phyloP scores from a whole-genome alignment of 1,139 yeast species.

The Tardiomyces blankii region DNA sequence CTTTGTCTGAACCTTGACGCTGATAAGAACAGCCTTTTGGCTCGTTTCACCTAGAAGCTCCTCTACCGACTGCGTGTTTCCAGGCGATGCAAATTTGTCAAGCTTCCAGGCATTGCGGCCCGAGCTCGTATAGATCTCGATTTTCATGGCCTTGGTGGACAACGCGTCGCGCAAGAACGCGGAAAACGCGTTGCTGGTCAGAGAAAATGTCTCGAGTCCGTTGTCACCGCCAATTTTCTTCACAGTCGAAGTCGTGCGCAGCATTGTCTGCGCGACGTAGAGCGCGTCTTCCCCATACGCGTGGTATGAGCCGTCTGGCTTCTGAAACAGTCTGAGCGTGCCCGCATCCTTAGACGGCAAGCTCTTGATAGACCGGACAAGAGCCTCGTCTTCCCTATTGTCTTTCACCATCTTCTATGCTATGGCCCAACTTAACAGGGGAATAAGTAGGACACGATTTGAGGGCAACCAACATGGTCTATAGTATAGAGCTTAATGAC shows the following conservation, averaged over 20 bases:
- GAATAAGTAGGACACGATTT: no score
- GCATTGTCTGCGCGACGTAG: conserved; percentile 70
- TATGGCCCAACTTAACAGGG: conserved; percentile 3
- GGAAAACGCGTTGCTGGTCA: conserved; percentile 13
- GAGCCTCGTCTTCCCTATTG: not conserved
- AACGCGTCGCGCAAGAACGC: conserved; percentile 71
- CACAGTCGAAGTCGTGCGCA: conserved; percentile 70
- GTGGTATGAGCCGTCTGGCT: conserved; percentile 59
- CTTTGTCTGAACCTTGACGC: conserved; percentile 43
- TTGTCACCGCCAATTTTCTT: conserved; percentile 37
- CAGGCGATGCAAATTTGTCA: conserved; percentile 69
- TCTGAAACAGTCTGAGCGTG: conserved; percentile 60
- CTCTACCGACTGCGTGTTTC: conserved; percentile 75
- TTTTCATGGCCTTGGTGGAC: conserved; percentile 51
- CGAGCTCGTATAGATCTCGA: conserved; percentile 56
- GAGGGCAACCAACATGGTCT: no score
- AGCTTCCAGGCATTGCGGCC: conserved; percentile 41
- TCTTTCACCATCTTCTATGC: conserved; percentile 3
- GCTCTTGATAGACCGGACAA: conserved; percentile 26
- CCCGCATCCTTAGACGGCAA: conserved; percentile 25
- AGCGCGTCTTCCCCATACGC: conserved; percentile 69
- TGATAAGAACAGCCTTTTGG: conserved; percentile 61
- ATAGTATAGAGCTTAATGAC: no score
- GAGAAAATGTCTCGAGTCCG: not conserved
- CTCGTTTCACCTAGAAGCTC: conserved; percentile 49